Evolutionary conservation across 225 moss, liverwort and hornwort species (phyloP).

Genomic region (Pseudoscleropodium purum): DNA sequence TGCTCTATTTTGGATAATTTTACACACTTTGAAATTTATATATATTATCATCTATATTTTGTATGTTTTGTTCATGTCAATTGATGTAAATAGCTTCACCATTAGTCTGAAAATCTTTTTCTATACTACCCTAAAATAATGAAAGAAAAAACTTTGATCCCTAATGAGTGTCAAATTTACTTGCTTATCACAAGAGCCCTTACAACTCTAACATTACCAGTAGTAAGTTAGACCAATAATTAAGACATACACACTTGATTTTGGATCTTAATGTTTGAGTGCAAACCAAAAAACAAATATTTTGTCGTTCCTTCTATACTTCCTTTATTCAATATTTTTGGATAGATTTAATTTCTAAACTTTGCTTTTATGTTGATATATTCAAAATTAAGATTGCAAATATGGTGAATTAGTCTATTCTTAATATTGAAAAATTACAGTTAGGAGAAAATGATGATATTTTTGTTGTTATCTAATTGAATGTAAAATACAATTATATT

Average conservation of each 20-base stretch:
- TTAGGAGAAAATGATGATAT: background rate
- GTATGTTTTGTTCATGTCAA: background rate
- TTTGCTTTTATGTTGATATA: background rate
- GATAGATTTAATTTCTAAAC: background rate
- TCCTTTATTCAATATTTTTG: background rate
- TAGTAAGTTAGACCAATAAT: too few species aligned
- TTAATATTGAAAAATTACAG: background rate
- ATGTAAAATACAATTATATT: background rate
- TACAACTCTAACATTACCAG: too few species aligned
- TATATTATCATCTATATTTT: background rate
- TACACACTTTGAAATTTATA: background rate
- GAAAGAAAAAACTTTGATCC: too few species aligned
- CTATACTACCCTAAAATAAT: rapidly evolving
- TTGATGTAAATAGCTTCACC: background rate
- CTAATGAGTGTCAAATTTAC: too few species aligned
- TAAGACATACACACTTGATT: too few species aligned
- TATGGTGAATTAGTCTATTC: background rate
- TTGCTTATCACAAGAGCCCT: too few species aligned
- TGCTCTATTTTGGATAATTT: background rate
- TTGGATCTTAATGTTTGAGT: background rate
- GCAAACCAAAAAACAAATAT: background rate
- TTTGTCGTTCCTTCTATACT: rapidly evolving
- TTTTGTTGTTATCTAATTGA: background rate
- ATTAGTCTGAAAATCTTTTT: rapidly evolving
- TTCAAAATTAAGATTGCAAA: background rate